phyloP scores from a whole-genome alignment of 2,329 filamentous ascomycete genomes.

The Cercospora zeina region DNA sequence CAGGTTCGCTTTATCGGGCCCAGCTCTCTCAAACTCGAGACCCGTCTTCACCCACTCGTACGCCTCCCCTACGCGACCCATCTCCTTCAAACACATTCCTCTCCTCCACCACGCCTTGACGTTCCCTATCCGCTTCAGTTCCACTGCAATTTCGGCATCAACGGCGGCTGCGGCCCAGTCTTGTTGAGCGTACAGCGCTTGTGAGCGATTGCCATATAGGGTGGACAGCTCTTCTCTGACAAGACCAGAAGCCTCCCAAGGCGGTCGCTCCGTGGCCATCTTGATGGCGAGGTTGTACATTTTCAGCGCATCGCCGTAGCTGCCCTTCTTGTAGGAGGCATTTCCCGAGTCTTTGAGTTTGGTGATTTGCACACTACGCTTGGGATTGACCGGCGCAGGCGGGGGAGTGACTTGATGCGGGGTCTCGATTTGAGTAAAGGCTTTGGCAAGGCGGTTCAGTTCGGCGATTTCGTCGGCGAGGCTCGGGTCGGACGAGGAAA shows the following conservation, averaged over 20 bases:
- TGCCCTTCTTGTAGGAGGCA: constrained; percentile 73
- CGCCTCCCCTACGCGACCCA: constrained; percentile 83
- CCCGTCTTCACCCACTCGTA: constrained; percentile 73
- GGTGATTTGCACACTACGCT: constrained; percentile 80
- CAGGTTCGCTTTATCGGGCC: constrained; percentile 37
- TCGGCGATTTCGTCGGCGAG: constrained; percentile 58
- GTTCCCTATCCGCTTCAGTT: constrained; percentile 82
- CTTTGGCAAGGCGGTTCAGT: constrained; percentile 77
- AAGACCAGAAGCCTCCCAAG: constrained; percentile 83
- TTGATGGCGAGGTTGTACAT: constrained; percentile 84
- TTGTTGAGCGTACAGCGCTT: constrained; percentile 81
- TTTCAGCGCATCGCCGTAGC: constrained; percentile 72
- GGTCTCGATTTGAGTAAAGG: constrained; percentile 63
- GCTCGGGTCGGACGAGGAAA: constrained; percentile 53
- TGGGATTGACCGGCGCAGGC: constrained; percentile 87
- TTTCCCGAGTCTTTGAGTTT: constrained; percentile 92
- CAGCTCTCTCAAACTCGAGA: constrained; percentile 60
- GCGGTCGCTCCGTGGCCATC: constrained; percentile 79
- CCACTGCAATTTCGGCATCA: constrained; percentile 84
- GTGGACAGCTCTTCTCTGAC: constrained; percentile 80
- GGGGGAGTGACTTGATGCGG: constrained; percentile 73
- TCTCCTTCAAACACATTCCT: constrained; percentile 83
- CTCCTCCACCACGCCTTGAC: constrained; percentile 93
- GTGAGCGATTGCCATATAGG: constrained; percentile 82
- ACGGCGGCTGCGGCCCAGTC: constrained; percentile 83